These are phyloP conservation scores for Starmerella vaccinii DNA, from an alignment of 805 yeast species.

Conservation along the genomic window DNA sequence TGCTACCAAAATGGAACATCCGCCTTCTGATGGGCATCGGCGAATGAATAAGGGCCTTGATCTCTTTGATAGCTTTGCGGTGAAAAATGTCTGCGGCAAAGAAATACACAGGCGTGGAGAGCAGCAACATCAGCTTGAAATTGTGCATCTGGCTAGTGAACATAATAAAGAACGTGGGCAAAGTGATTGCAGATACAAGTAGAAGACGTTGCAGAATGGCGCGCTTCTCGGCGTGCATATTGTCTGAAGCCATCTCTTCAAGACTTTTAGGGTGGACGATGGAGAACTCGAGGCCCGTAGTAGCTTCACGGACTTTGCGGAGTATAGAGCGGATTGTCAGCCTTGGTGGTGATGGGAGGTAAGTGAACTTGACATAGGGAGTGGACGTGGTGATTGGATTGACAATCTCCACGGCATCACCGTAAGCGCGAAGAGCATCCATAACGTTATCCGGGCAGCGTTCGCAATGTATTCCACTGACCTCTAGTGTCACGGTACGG, in stretches of 20 bases:
- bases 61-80: conserved; percentile 50
- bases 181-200: conserved; percentile 40
- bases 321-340: conserved; percentile 47
- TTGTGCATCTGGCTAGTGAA: conserved; percentile 44
- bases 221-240: conserved; percentile 24
- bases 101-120: conserved; percentile 65
- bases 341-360: conserved; percentile 47
- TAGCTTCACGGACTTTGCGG: conserved; percentile 38
- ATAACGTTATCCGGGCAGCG: conserved; percentile 55
- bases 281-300: conserved; percentile 41
- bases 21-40: conserved; percentile 39
- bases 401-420: conserved; percentile 47
- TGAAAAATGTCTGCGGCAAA: conserved; percentile 68
- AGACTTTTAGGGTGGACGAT: conserved; percentile 47
- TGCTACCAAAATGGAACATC: conserved; percentile 61
- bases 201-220: conserved; percentile 41
- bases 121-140: conserved; percentile 44
- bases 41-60: conserved; percentile 35
- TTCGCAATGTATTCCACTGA: conserved; percentile 60
- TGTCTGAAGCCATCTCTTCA: conserved; percentile 52
- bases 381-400: conserved; percentile 45
- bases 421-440: conserved; percentile 41
- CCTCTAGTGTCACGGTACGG: conserved; percentile 46
- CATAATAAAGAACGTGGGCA: conserved; percentile 53
- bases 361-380: conserved; percentile 56